Conservation (phyloP, 345 rosid species). For the Camelina neglecta region DNA sequence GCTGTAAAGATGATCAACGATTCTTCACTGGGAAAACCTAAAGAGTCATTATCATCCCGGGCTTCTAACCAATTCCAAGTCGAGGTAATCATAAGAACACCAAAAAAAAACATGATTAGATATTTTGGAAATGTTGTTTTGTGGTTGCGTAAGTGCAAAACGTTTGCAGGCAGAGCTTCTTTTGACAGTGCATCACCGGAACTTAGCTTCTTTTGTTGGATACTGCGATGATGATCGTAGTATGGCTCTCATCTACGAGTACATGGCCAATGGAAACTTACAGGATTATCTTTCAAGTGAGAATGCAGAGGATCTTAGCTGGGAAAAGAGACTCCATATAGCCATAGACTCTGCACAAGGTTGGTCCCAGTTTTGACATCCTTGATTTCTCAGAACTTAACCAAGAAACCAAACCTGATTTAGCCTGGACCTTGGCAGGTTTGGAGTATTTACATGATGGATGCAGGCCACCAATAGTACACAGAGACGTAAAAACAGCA, state of each 20-base stretch:
- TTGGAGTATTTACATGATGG: conserved; percentile 41
- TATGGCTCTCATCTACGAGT: conserved; percentile 54
- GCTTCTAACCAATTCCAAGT: conserved; percentile 47
- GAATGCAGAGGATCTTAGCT: conserved; percentile 38
- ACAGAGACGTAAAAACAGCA: conserved; percentile 38
- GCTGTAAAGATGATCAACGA: conserved; percentile 55
- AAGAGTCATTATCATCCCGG: conserved; percentile 29
- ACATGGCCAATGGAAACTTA: conserved; percentile 55
- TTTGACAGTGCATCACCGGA: conserved; percentile 54
- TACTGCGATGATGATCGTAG: conserved; percentile 46
- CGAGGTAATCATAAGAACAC: conserved; percentile 42
- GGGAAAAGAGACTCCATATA: conserved; percentile 59
- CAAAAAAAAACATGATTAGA: background rate
- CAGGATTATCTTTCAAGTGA: conserved; percentile 31
- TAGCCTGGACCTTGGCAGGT: background rate
- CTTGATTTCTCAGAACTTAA: background rate
- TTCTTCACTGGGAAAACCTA: conserved; percentile 21
- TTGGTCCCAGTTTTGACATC: conserved; percentile 17
- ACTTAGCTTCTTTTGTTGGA: conserved; percentile 51
- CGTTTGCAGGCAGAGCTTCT: conserved; percentile 50
- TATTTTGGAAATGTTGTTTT: background rate
- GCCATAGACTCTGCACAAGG: conserved; percentile 63
- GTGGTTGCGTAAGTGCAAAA: background rate
- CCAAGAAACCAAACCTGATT: background rate
- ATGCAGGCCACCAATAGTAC: conserved; percentile 39